phyloP scores from a whole-genome alignment of 2,329 filamentous ascomycete species.

The Septoria petroselini region DNA sequence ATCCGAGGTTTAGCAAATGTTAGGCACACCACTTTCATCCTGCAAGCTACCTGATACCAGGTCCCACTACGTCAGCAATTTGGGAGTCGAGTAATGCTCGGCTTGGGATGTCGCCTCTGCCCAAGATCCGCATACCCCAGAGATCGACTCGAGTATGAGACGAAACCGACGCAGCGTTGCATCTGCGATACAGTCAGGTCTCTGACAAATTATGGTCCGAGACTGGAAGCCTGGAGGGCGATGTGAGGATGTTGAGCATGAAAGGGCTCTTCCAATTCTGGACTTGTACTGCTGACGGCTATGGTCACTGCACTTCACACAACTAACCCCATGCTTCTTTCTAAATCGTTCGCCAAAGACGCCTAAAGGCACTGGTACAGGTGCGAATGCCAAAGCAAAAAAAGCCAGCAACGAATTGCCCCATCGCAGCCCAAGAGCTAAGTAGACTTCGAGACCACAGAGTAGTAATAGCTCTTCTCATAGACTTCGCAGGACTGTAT shows the following conservation, averaged over 20 bases:
- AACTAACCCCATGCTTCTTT: conserved; percentile 3
- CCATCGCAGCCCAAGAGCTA: conserved; percentile 57
- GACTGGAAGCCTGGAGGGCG: too few relatives aligned
- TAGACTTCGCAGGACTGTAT: conserved; percentile 55
- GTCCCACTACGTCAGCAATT: too few relatives aligned
- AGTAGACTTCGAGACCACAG: conserved; percentile 57
- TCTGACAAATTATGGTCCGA: too few relatives aligned
- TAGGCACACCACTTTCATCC: too few relatives aligned
- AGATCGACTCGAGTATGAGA: neutral
- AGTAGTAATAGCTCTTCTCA: conserved; percentile 58
- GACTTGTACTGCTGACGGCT: neutral
- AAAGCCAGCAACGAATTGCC: conserved; percentile 57
- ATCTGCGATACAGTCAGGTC: too few relatives aligned
- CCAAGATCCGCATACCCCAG: neutral
- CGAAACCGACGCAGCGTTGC: neutral
- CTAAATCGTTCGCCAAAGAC: conserved; percentile 46
- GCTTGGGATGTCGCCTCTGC: too few relatives aligned
- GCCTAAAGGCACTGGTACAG: conserved; percentile 46
- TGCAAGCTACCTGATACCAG: too few relatives aligned
- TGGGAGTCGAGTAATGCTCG: too few relatives aligned
- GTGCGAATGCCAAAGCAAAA: conserved; percentile 45
- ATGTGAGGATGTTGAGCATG: too few relatives aligned
- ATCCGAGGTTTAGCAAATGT: too few relatives aligned
- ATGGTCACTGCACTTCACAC: too few relatives aligned
- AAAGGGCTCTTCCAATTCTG: too few relatives aligned